These are phyloP conservation scores for Candida insectalens DNA, from an alignment of 805 yeast genomes.

Conservation along the genomic window DNA sequence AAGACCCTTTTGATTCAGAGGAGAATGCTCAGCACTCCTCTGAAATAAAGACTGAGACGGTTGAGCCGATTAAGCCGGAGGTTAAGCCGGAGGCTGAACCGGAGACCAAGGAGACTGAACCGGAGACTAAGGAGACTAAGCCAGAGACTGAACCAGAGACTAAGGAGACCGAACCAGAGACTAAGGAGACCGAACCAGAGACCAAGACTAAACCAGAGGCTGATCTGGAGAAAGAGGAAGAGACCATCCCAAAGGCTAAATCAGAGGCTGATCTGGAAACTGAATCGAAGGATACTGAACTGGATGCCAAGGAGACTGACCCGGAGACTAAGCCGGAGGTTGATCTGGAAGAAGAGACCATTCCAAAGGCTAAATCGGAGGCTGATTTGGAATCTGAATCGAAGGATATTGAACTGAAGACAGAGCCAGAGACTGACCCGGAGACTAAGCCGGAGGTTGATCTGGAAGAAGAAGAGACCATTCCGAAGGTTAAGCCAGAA, in stretches of 20 bases:
- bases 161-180: conserved; percentile 3
- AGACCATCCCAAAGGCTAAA: too few relatives aligned
- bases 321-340: conserved; percentile 4
- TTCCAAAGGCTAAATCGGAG: conserved; percentile 3
- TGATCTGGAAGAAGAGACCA: conserved; percentile 2
- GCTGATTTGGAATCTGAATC: conserved; percentile 2
- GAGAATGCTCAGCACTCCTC: not conserved
- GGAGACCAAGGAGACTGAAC: conserved; percentile 1
- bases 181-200: conserved; percentile 6
- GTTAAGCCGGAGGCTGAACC: not conserved
- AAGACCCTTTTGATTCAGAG: not conserved
- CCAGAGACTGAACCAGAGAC: not conserved
- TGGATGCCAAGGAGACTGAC: conserved; percentile 7
- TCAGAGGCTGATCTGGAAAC: too few relatives aligned
- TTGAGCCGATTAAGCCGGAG: not conserved
- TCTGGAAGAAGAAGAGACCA: conserved; percentile 4
- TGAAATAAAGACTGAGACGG: not conserved
- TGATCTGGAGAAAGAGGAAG: too few relatives aligned
- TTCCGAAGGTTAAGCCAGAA: conserved; percentile 3
- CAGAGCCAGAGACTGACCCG: not conserved
- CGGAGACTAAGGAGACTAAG: not conserved
- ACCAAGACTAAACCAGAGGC: conserved; percentile 4
- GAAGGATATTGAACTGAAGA: not conserved
- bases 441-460: conserved; percentile 1
- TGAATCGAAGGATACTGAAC: not conserved